Percentiles rank a stretch among this genome's conserved stretches.
phyloP scores from a whole-genome alignment of 2,329 filamentous ascomycete species.

The Mariannaea sp. region DNA sequence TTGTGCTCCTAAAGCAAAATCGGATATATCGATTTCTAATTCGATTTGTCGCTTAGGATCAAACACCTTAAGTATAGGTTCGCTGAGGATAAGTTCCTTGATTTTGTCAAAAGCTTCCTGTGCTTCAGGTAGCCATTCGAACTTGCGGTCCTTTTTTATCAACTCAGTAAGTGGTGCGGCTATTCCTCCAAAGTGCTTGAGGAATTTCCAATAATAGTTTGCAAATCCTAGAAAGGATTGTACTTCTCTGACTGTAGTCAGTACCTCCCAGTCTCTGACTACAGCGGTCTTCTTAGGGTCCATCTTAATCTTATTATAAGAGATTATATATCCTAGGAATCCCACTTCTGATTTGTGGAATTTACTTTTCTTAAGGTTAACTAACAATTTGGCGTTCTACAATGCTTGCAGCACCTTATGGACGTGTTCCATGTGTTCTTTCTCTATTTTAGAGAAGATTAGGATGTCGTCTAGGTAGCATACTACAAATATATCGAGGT shows the following conservation, averaged over 20 bases:
- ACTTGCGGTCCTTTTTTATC: slow-evolving; percentile 21
- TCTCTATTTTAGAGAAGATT: slow-evolving; percentile 24
- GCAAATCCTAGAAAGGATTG: slow-evolving; percentile 21
- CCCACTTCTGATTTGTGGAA: not conserved
- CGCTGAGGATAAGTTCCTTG: slow-evolving; percentile 5
- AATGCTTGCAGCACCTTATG: not conserved
- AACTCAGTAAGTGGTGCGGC: slow-evolving; percentile 2
- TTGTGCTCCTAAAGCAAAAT: slow-evolving; percentile 13
- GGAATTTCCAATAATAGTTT: slow-evolving; percentile 27
- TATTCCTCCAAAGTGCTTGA: slow-evolving; percentile 22
- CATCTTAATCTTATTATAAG: slow-evolving; percentile 18
- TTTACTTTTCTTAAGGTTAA: not conserved
- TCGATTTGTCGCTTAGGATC: slow-evolving; percentile 11
- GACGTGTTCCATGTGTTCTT: no score
- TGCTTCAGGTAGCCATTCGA: slow-evolving; percentile 19
- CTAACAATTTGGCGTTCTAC: not conserved
- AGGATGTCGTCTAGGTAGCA: slow-evolving; percentile 30
- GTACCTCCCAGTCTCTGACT: slow-evolving; percentile 1
- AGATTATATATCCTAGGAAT: not conserved
- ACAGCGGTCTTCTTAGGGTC: slow-evolving; percentile 18
- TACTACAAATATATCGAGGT: slow-evolving; percentile 19
- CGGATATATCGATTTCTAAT: slow-evolving; percentile 19
- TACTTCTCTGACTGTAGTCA: slow-evolving; percentile 18
- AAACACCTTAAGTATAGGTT: slow-evolving; percentile 13
- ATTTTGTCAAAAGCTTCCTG: slow-evolving; percentile 17